Percentiles rank a stretch among this genome's conserved stretches.
Evolutionary conservation across 2,329 filamentous ascomycete genomes (phyloP).

Genomic region (Aspergillus sp.): DNA sequence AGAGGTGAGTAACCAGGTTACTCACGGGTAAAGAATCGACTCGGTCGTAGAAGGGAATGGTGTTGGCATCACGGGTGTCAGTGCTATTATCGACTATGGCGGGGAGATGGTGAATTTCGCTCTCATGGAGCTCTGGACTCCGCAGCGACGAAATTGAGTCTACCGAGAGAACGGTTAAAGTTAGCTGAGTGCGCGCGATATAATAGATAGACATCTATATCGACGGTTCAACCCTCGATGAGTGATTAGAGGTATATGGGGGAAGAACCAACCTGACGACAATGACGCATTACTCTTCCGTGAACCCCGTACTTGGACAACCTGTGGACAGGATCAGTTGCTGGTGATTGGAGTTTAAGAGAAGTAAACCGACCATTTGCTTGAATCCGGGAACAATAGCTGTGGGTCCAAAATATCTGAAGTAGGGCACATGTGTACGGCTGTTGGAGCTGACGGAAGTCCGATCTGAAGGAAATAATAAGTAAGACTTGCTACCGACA

Average conservation of each 20-base stretch:
- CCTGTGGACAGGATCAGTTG: slow-evolving; percentile 53
- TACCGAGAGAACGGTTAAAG: slow-evolving; percentile 9
- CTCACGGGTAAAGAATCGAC: slow-evolving; percentile 70
- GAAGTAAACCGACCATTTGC: slow-evolving; percentile 69
- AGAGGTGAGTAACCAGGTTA: slow-evolving; percentile 71
- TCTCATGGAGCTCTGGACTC: slow-evolving; percentile 31
- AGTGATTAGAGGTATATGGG: not conserved
- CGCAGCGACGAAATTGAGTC: slow-evolving; percentile 38
- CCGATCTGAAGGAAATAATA: slow-evolving; percentile 24
- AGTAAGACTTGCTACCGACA: slow-evolving; percentile 9
- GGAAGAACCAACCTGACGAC: slow-evolving; percentile 35
- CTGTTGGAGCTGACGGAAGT: slow-evolving; percentile 37
- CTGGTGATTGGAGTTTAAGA: not conserved
- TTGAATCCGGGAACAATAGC: slow-evolving; percentile 91
- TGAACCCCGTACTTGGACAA: slow-evolving; percentile 58
- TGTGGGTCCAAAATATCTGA: slow-evolving; percentile 85
- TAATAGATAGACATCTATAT: too few species aligned
- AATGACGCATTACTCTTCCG: slow-evolving; percentile 41
- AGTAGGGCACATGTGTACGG: slow-evolving; percentile 69
- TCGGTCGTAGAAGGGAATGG: slow-evolving; percentile 72
- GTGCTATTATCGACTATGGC: slow-evolving; percentile 25
- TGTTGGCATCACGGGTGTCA: slow-evolving; percentile 37
- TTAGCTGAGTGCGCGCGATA: not conserved
- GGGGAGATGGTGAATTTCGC: slow-evolving; percentile 17
- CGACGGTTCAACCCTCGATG: too few species aligned